Evolutionary conservation across 176 grass and related monocot genomes (phyloP).

Genomic region (Lolium rigidum): DNA sequence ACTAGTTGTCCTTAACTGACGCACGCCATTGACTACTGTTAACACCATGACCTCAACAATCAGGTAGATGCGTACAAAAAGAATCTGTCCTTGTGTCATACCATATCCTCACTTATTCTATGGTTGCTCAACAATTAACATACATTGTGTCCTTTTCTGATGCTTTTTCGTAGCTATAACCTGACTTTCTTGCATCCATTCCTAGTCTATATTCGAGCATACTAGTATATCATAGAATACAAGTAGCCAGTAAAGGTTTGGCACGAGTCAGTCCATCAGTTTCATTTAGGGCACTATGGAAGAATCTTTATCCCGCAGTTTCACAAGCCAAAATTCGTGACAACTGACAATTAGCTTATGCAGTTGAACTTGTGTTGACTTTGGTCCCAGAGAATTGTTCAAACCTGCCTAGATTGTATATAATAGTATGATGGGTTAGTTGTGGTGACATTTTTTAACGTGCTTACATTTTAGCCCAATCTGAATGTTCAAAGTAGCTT

Average conservation of each 20-base stretch:
- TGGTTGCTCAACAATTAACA: conserved; percentile 52
- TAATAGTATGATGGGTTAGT: background rate
- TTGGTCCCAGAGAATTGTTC: conserved; percentile 17
- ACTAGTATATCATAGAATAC: background rate
- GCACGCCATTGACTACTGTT: conserved; percentile 22
- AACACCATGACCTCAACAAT: background rate
- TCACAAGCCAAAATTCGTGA: conserved; percentile 5
- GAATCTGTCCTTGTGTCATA: conserved; percentile 21
- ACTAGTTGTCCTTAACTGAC: conserved; percentile 26
- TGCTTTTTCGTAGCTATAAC: background rate
- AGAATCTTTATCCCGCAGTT: background rate
- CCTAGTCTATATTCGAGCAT: conserved; percentile 3
- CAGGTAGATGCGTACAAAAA: conserved; percentile 39
- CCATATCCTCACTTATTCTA: background rate
- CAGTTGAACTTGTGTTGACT: conserved; percentile 30
- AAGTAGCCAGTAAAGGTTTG: conserved; percentile 20
- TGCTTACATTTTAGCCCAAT: conserved; percentile 7
- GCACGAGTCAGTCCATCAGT: background rate
- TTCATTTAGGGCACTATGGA: background rate
- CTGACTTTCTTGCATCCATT: conserved; percentile 16
- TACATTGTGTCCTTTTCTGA: conserved; percentile 2
- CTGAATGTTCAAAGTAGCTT: conserved; percentile 38
- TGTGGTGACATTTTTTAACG: conserved; percentile 7
- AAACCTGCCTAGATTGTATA: background rate
- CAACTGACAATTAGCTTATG: conserved; percentile 30